Base-by-base conservation (phyloP, 140 eudicot species). In the Senecio squalidus region DNA sequence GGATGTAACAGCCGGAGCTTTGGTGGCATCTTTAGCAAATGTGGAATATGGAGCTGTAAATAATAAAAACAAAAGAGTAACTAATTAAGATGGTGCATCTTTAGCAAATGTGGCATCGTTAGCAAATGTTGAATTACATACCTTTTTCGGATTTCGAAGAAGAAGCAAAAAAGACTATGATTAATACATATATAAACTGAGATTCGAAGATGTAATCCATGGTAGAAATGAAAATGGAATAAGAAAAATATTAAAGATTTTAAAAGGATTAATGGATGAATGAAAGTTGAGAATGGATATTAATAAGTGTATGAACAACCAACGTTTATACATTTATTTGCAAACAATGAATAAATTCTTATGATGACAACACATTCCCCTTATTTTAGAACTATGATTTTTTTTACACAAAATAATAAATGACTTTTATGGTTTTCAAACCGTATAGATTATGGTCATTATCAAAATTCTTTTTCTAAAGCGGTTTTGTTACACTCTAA, bases 1-100 rank as follows among this genome's bases (percentile, higher is more conserved):
- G 78, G 49, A 68, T 6, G 45, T 5, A 16, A 41, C 49, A 5
- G 59, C 29, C 2, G 84, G 86, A 25, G 95, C 93, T 45, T 59
- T 10, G 11, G 77, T 75, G 17, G 97, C 97, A 45, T 76, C 76
- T 43, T 60, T 77, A 2, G 84, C 80, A 36, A 88, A 88, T 9
- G 94, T 73, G 24, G 53, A 18, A 49, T 75, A 78, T 4, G 97
- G 97, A 66, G 93, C 97, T 89, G 81, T 45, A 52, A 14, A n/a
- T 9, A 21, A n/a, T 1, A 24, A 6, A 21, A 44, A 17, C 14
- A 36, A 2, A 10, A 36, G 2, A 36, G 41, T 11, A n/a, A n/a
- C 14, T 15, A 36, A 36, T 36, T 13, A 11, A 36, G 2, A 36
- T 36, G 5, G 14, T 36, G 14, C n/a, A n/a, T n/a, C n/a, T n/a